Evolutionary conservation across 176 grass and related monocot species (phyloP), one percentile per base, ranked within the genome.

Genomic region (Carex kokanica): DNA sequence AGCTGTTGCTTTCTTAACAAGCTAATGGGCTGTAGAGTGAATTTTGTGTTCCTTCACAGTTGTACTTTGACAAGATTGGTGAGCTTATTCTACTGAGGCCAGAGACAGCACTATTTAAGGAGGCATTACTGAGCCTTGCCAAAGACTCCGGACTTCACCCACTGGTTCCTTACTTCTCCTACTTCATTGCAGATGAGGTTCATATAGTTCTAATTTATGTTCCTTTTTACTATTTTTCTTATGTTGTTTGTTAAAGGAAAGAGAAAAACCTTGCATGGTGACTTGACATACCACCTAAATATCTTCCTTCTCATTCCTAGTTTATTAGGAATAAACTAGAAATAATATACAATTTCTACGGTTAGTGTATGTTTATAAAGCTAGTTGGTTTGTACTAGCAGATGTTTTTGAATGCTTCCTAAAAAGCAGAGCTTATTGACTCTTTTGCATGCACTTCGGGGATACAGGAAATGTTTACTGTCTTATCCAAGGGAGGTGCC

Each of bases 11-110:
- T 24, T 51, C 12, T 75, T 29, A 31, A 54, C 5, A 74, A 55
- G 21, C 24, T 77, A 49, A 54, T 77, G 73, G 11, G 49, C 16
- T 31, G 12, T 31, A 29, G 58, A 67, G 25, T 49, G 14, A 64
- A 47, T 47, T 52, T 36, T 81, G 29, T 63, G 32, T 18, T 63
- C 80, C 51, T 65, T 82, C 54, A 64, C 89, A 98, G 95, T 83
- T 93, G 78, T 98, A 98, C 70, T 98, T 98, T 54, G 95, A 98
- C 75, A 98, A 98, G 89, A 95, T 98, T 75, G 92, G 85, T 20
- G 95, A 95, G 79, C 91, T 95, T 86, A 95, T 87, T n/a, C 69
- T 98, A 64, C 87, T 85, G 85, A 95, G 91, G 81, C 86, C 95
- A 49, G 91, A 90, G 1, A 91, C 89, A 3, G 31, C 53, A 15